Conservation (phyloP, 495 filamentous ascomycete species). For the Aspergillus bridgeri region DNA sequence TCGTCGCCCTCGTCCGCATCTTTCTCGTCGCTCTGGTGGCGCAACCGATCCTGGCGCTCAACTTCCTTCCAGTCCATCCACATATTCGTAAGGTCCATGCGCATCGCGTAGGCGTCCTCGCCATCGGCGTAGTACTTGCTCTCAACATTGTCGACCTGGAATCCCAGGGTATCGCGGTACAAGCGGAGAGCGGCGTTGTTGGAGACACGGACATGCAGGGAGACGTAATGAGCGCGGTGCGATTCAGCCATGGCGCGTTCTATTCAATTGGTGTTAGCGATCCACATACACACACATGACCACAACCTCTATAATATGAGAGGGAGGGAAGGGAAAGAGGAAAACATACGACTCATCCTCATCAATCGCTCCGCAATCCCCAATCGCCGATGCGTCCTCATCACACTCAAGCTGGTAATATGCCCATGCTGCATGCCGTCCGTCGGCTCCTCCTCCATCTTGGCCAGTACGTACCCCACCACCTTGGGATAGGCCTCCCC, state of each 20-base stretch:
- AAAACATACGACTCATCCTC: constrained; percentile 83
- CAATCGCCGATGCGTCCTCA: constrained; percentile 88
- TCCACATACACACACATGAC: neutral
- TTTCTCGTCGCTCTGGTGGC: constrained; percentile 35
- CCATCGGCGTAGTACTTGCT: constrained; percentile 96
- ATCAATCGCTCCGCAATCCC: constrained; percentile 96
- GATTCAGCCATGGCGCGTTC: constrained; percentile 96
- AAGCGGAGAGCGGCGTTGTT: constrained; percentile 87
- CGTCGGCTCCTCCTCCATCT: constrained; percentile 97
- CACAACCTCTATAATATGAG: too few relatives aligned
- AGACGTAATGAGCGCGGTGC: constrained; percentile 86
- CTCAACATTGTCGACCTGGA: constrained; percentile 87
- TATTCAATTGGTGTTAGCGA: constrained; percentile 28
- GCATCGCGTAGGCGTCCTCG: constrained; percentile 95
- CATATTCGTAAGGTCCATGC: constrained; percentile 70
- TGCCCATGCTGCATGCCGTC: constrained; percentile 93
- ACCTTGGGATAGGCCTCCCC: constrained; percentile 90
- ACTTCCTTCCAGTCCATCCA: constrained; percentile 45
- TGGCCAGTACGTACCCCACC: constrained; percentile 97
- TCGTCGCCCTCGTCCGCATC: constrained; percentile 52
- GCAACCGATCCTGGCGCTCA: constrained; percentile 40
- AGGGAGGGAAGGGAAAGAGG: constrained; percentile 2
- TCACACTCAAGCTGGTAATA: constrained; percentile 92
- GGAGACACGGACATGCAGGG: constrained; percentile 88
- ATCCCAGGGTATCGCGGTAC: constrained; percentile 90